These are phyloP conservation scores for Alternaria brassicicola DNA, from an alignment of 2,329 filamentous ascomycete species.

Conservation along the genomic window DNA sequence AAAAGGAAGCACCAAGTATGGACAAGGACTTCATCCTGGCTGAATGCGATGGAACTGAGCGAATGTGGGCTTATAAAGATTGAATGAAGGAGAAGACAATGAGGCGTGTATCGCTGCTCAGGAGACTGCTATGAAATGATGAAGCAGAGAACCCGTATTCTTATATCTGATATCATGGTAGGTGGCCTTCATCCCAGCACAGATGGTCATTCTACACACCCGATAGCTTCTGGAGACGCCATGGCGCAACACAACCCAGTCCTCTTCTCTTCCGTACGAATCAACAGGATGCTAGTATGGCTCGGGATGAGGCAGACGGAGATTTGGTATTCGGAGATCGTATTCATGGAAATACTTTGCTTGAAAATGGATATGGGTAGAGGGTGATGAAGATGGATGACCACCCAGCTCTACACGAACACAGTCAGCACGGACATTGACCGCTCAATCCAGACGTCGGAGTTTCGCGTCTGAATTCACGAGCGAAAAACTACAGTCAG, in stretches of 20 bases:
- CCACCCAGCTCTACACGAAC: background rate
- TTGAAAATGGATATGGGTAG: background rate
- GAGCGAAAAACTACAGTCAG: background rate
- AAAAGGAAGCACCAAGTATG: slow-evolving; percentile 23
- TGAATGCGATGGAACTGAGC: background rate
- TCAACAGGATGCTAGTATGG: background rate
- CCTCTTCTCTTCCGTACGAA: background rate
- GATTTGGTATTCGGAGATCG: background rate
- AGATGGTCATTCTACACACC: background rate
- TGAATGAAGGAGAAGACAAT: background rate
- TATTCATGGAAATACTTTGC: background rate
- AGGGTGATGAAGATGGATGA: background rate
- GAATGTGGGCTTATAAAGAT: slow-evolving; percentile 11
- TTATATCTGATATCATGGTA: background rate
- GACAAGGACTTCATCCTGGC: slow-evolving; percentile 32
- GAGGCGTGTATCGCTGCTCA: background rate
- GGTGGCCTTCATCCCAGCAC: background rate
- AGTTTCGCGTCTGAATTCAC: background rate
- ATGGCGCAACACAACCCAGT: background rate
- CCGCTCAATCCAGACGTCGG: background rate
- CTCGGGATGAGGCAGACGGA: background rate
- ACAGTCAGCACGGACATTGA: background rate
- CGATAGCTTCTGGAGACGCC: background rate
- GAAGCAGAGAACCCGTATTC: background rate
- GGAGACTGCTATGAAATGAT: slow-evolving; percentile 5